Base-by-base conservation (phyloP, 2,329 filamentous ascomycete genomes). In the Ophiosphaerella herpotricha region DNA sequence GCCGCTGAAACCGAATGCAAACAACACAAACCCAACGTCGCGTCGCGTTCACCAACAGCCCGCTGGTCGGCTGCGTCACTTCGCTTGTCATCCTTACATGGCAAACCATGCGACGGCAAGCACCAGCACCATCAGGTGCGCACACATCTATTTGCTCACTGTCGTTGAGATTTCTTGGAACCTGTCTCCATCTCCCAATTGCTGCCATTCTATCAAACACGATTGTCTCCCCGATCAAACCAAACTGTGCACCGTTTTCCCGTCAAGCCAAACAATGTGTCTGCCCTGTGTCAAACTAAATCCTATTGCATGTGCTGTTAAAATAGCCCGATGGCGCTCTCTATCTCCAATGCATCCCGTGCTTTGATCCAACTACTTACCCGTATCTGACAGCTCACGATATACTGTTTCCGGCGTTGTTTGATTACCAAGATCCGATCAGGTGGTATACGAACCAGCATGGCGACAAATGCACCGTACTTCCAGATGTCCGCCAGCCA, bases 391-490 rank as follows among this genome's bases (percentile, higher is more conserved):
- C 51, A 67, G 53, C 48, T 50, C 41, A 53, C 23, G 39, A 42
- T 29, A 31, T 41, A 39, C 36, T 38, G 47, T 45, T 41, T 38
- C 46, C 23, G 29, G 35, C 11, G n/a, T 42, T 52, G 52, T 56
- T 56, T 57, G 58, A 51, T 46, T 39, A 39, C 46, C 39, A 14
- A 39, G 33, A 48, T 56, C 54, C 52, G 50, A 55, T 47, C 26
- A 46, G 39, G 46, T 50, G 49, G 46, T 33, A 50, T 39, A 46
- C 51, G 45, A 51, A 45, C 45, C 43, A 55, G 48, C 51, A 73
- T 72, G 68, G 53, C 64, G 47, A 52, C 67, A 64, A 71, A 71
- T 64, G 68, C 69, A 31, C 70, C 70, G 31, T 72, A 71, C 58
- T 73, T 68, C 50, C 69, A 70, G 54, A 58, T 67, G 48, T 64